phyloP scores from a whole-genome alignment of 140 eudicot genomes.

The Senecio squalidus region DNA sequence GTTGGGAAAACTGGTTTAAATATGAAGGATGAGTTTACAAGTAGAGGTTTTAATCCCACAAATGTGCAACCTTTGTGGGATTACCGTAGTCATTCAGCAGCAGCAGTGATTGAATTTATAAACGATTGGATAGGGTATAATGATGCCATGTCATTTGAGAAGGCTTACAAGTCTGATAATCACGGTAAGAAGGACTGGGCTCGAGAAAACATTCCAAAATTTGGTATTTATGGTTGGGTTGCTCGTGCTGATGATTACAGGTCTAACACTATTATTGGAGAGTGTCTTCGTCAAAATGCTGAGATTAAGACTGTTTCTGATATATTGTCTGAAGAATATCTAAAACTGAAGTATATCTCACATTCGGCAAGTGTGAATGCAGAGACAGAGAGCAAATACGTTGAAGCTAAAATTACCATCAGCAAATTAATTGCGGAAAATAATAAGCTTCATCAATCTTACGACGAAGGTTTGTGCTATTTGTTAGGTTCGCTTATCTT shows the following conservation, averaged over 20 bases:
- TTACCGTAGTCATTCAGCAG: conserved; percentile 58
- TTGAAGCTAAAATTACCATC: conserved; percentile 35
- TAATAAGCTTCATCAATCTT: conserved; percentile 38
- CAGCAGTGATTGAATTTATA: conserved; percentile 56
- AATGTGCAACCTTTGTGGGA: conserved; percentile 62
- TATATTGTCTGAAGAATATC: conserved; percentile 43
- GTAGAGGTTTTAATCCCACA: conserved; percentile 59
- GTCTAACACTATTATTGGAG: conserved; percentile 34
- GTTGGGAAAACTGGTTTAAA: conserved; percentile 64
- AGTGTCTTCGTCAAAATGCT: conserved; percentile 58
- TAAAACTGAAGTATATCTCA: conserved; percentile 22
- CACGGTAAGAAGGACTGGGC: conserved; percentile 65
- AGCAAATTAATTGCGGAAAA: conserved; percentile 42
- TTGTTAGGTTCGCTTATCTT: neutral
- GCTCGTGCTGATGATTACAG: conserved; percentile 80
- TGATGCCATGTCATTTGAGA: conserved; percentile 75
- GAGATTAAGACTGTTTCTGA: conserved; percentile 48
- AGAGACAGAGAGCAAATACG: conserved; percentile 48
- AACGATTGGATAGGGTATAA: conserved; percentile 64
- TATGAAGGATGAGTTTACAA: conserved; percentile 48
- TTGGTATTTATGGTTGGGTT: conserved; percentile 79
- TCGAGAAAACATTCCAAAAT: conserved; percentile 17
- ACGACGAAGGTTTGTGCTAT: conserved; percentile 51
- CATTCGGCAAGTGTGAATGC: conserved; percentile 31
- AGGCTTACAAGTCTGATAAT: conserved; percentile 58